These are phyloP conservation scores for Zea luxurians DNA, from an alignment of 176 grass and related monocot genomes.

Conservation along the genomic window DNA sequence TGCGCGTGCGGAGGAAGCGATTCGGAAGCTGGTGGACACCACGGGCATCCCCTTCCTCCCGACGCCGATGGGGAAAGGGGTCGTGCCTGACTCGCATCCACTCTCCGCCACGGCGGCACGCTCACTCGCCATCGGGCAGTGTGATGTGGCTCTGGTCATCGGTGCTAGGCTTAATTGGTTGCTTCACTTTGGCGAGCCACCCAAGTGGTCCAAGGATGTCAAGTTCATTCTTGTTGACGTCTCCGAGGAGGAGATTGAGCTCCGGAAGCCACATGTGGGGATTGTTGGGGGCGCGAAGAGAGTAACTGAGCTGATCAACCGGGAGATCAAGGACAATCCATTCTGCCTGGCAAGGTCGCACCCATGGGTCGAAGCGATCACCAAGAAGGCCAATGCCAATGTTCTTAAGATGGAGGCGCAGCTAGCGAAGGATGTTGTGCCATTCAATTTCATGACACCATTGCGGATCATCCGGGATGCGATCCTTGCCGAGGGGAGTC, in stretches of 20 bases:
- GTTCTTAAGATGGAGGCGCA: conserved; percentile 77
- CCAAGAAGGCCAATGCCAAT: conserved; percentile 79
- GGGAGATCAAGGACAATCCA: conserved; percentile 83
- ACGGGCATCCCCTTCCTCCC: conserved; percentile 87
- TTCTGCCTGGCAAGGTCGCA: conserved; percentile 76
- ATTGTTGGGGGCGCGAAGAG: conserved; percentile 72
- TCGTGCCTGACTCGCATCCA: conserved; percentile 72
- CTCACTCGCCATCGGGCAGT: conserved; percentile 72
- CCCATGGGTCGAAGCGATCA: conserved; percentile 80
- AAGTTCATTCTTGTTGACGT: conserved; percentile 89
- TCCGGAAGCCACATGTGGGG: conserved; percentile 73
- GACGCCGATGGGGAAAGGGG: conserved; percentile 93
- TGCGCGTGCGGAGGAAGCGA: conserved; percentile 58
- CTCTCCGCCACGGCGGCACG: conserved; percentile 82
- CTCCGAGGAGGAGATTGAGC: conserved; percentile 76
- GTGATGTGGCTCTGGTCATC: conserved; percentile 74
- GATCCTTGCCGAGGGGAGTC: conserved; percentile 68
- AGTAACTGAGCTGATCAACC: conserved; percentile 65
- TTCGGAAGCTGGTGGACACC: conserved; percentile 77
- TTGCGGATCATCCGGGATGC: conserved; percentile 86
- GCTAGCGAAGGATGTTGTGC: conserved; percentile 67
- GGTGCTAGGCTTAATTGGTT: conserved; percentile 91
- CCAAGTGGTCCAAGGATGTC: conserved; percentile 88
- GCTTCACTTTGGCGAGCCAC: conserved; percentile 85
- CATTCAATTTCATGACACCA: conserved; percentile 93